phyloP scores from a whole-genome alignment of 2,329 filamentous ascomycete genomes.

The Pestalotiopsis sp. region DNA sequence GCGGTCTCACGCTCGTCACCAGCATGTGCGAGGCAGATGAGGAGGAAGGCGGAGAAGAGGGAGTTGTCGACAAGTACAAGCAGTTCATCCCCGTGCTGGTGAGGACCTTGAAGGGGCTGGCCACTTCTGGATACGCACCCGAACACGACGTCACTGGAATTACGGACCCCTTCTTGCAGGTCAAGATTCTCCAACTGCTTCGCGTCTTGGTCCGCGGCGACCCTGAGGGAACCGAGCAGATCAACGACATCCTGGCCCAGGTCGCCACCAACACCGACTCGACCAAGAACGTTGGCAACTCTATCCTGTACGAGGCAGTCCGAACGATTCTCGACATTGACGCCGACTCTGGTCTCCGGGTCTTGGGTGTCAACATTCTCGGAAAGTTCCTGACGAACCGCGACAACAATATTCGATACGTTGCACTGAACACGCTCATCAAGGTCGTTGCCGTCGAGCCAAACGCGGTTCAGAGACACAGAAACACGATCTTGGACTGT shows the following conservation, averaged over 20 bases:
- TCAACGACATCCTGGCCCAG: slow-evolving; percentile 97
- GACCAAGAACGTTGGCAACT: slow-evolving; percentile 97
- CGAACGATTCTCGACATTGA: slow-evolving; percentile 97
- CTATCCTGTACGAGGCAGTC: slow-evolving; percentile 95
- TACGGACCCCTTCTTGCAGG: slow-evolving; percentile 95
- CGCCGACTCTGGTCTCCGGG: slow-evolving; percentile 89
- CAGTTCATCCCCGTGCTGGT: slow-evolving; percentile 83
- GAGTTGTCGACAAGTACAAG: slow-evolving; percentile 87
- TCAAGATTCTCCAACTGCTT: slow-evolving; percentile 88
- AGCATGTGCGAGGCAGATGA: slow-evolving; percentile 96
- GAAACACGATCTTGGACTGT: slow-evolving; percentile 97
- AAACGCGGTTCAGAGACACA: slow-evolving; percentile 93
- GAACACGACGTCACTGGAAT: slow-evolving; percentile 99
- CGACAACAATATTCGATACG: slow-evolving; percentile 99
- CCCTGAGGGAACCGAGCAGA: slow-evolving; percentile 85
- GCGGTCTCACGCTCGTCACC: slow-evolving; percentile 85
- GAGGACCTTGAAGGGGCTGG: slow-evolving; percentile 86
- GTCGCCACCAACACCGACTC: slow-evolving; percentile 98
- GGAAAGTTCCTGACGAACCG: slow-evolving; percentile 98
- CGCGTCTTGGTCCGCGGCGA: slow-evolving; percentile 87
- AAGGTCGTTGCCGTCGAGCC: slow-evolving; percentile 98
- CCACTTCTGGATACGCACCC: slow-evolving; percentile 93
- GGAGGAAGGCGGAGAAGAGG: slow-evolving; percentile 85
- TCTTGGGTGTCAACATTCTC: slow-evolving; percentile 95
- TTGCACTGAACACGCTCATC: slow-evolving; percentile 94